Conservation (phyloP, 2,329 filamentous ascomycete genomes). For the Acephala macrosclerotiorum region DNA sequence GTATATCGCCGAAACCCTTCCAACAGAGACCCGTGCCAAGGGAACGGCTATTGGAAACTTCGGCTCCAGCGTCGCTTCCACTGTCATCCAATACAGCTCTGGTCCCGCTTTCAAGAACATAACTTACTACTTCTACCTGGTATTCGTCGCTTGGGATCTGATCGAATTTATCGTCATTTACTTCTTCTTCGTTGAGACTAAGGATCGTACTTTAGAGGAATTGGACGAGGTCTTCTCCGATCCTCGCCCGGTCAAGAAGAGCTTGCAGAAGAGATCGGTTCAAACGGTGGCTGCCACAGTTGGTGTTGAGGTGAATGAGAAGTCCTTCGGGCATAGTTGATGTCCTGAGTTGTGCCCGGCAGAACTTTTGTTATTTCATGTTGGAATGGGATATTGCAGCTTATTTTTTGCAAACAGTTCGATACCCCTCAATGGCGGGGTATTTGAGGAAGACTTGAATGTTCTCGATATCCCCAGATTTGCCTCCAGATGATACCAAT, state of each 20-base stretch:
- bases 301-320: constrained; percentile 14
- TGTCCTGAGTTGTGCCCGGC: background rate
- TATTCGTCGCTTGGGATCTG: constrained; percentile 44
- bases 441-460: too few relatives aligned
- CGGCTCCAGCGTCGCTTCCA: constrained; percentile 46
- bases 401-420: too few relatives aligned
- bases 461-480: too few relatives aligned
- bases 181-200: constrained; percentile 62
- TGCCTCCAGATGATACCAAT: too few relatives aligned
- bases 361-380: too few relatives aligned
- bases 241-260: constrained; percentile 52
- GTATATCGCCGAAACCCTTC: constrained; percentile 57
- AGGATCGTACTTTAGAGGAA: constrained; percentile 60
- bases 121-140: constrained; percentile 46
- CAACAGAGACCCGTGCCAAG: constrained; percentile 52
- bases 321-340: constrained; percentile 12
- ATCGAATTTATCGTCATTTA: constrained; percentile 53
- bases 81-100: constrained; percentile 47
- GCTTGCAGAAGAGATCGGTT: constrained; percentile 46
- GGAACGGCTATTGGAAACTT: constrained; percentile 54
- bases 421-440: too few relatives aligned
- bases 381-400: too few relatives aligned
- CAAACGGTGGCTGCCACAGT: constrained; percentile 51
- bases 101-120: constrained; percentile 47
- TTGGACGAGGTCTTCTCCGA: constrained; percentile 62